Evolutionary conservation across 2,329 filamentous ascomycete species (phyloP), one percentile per base, ranked within the genome.

Genomic region (Fusarium sp.): DNA sequence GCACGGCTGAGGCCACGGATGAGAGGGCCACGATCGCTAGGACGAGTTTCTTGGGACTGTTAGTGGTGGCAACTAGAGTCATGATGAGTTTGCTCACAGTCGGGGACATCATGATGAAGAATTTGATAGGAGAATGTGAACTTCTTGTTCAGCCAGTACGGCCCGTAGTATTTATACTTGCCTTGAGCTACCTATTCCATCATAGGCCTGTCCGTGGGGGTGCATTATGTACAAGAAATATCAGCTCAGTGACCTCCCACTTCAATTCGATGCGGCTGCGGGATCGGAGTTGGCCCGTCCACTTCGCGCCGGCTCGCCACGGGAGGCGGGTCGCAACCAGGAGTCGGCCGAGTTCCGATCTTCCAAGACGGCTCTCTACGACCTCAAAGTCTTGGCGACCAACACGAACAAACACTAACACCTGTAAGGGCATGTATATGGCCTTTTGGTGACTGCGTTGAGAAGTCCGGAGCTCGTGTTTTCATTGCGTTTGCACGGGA

Each of bases 381-480:
- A 43, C n/a, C 5, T 43, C 6, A 14, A 14, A 11, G 40, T 43
- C 40, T 43, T 22, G 40, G n/a, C 40, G 40, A 22, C n/a, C 38
- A 3, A 40, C 10, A 6, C 22, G 22, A 22, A 22, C 22, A 22
- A 22, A 22, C 22, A 22, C 10, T n/a, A 12, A 20, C 2, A 20
- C 4, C 4, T 20, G 4, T 40, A 4, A 40, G 9, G 4, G 10
- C 9, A 20, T 20, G 4, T 20, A 40, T 3, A 20, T 40, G 3
- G 9, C 17, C 1, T 10, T n/a, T 10, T 6, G 3, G 8, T 40
- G 17, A 11, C 4, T n/a, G 37, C 4, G 9, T 1, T 5, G 2
- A 17, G 9, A 3, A n/a, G 17, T 1, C 10, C 9, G 11, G 38
- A 17, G 4, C 5, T 1, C 20, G 20, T 33, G 32, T 33, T 33